Evolutionary conservation across 257 asterid genomes (phyloP).

Genomic region (Apocynum venetum): DNA sequence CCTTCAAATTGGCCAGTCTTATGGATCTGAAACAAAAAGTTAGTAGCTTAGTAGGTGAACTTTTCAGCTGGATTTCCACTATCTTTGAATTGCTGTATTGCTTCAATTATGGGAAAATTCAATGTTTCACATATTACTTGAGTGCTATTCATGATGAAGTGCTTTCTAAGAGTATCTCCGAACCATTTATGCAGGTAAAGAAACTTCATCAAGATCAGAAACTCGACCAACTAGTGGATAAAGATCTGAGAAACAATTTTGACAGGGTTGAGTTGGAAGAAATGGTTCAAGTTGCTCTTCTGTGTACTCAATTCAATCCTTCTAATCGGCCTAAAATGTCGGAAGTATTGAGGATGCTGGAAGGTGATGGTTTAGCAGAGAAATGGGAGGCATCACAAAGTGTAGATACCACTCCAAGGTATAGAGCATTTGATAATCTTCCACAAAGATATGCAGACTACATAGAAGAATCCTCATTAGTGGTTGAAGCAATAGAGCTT

Average conservation of each 20-base stretch:
- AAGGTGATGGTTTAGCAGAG: slow-evolving; percentile 84
- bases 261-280: slow-evolving; percentile 70
- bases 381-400: slow-evolving; percentile 87
- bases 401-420: slow-evolving; percentile 45
- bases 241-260: slow-evolving; percentile 49
- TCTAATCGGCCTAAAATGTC: slow-evolving; percentile 88
- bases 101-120: not conserved
- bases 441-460: slow-evolving; percentile 72
- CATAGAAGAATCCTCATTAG: slow-evolving; percentile 75
- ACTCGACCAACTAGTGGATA: slow-evolving; percentile 66
- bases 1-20: not conserved
- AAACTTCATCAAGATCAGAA: slow-evolving; percentile 80
- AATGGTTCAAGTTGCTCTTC: slow-evolving; percentile 80
- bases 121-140: not conserved
- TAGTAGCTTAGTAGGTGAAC: no score
- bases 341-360: slow-evolving; percentile 88
- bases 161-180: not conserved
- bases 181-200: slow-evolving; percentile 47
- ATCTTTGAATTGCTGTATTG: not conserved
- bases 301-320: slow-evolving; percentile 80
- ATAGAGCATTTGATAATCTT: slow-evolving; percentile 36
- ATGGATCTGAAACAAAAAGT: not conserved
- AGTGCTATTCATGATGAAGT: not conserved
- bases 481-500: slow-evolving; percentile 87
- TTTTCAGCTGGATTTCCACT: not conserved